These are phyloP conservation scores for Phytophthora pisi DNA, from an alignment of 352 stramenopile genomes.

Conservation along the genomic window DNA sequence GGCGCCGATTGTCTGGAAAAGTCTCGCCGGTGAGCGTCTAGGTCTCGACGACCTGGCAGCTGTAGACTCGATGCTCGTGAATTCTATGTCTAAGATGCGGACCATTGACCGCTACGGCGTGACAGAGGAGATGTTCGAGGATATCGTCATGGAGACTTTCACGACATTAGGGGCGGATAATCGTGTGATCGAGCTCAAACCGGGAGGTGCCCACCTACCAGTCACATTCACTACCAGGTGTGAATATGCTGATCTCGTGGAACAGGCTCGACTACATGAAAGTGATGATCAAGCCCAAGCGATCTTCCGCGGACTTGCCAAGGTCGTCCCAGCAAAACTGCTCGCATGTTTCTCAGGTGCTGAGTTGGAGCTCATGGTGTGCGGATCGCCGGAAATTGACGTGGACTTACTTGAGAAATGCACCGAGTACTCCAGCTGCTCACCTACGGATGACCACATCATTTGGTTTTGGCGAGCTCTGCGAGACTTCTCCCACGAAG, in stretches of 20 bases:
- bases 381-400: constrained; percentile 81
- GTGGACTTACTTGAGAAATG: constrained; percentile 79
- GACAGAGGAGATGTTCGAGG: constrained; percentile 88
- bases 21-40: constrained; percentile 76
- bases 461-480: constrained; percentile 89
- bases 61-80: constrained; percentile 89
- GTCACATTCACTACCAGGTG: constrained; percentile 83
- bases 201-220: constrained; percentile 56
- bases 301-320: constrained; percentile 67
- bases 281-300: constrained; percentile 60
- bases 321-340: constrained; percentile 75
- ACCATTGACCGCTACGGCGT: constrained; percentile 80
- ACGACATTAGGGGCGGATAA: constrained; percentile 89
- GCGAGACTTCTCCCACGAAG: constrained; percentile 77
- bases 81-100: constrained; percentile 86
- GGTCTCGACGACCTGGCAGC: constrained; percentile 81
- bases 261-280: constrained; percentile 81
- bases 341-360: constrained; percentile 81
- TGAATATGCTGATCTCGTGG: constrained; percentile 84
- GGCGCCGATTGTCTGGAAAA: constrained; percentile 90
- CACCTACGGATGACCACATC: constrained; percentile 72
- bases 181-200: constrained; percentile 72
- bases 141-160: constrained; percentile 93
- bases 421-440: constrained; percentile 90
- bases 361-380: constrained; percentile 88